These are phyloP conservation scores for Blastomyces parvus DNA, from an alignment of 2,329 filamentous ascomycete species.

Conservation along the genomic window DNA sequence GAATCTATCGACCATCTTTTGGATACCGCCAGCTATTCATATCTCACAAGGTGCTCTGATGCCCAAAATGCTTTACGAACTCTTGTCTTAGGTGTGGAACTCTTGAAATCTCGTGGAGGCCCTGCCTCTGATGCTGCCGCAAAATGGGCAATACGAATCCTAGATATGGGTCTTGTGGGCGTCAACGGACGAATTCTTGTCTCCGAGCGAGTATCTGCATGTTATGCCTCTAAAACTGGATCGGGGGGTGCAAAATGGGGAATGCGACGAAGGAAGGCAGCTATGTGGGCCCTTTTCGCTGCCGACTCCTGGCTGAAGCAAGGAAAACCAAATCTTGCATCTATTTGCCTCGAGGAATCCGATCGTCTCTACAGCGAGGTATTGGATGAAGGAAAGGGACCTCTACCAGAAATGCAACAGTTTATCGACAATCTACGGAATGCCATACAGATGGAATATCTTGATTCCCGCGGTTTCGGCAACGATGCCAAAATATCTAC, in stretches of 20 bases:
- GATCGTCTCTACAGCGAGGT: conserved; percentile 43
- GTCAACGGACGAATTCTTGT: conserved; percentile 69
- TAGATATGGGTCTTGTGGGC: conserved; percentile 69
- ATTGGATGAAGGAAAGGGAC: conserved; percentile 33
- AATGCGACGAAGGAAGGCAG: conserved; percentile 69
- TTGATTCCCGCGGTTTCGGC: conserved; percentile 35
- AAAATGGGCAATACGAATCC: conserved; percentile 68
- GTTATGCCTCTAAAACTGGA: conserved; percentile 66
- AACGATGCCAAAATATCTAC: conserved; percentile 23
- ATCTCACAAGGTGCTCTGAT: conserved; percentile 71
- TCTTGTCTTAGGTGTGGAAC: conserved; percentile 65
- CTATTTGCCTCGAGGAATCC: conserved; percentile 65
- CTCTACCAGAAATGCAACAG: conserved; percentile 45
- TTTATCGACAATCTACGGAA: conserved; percentile 37
- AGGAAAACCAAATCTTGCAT: conserved; percentile 67
- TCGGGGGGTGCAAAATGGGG: conserved; percentile 60
- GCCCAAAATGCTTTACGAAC: conserved; percentile 73
- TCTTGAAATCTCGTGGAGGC: conserved; percentile 70
- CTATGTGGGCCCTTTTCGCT: conserved; percentile 76
- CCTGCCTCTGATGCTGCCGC: conserved; percentile 77
- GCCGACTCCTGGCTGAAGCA: conserved; percentile 75
- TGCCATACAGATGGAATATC: conserved; percentile 35
- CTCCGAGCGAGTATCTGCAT: conserved; percentile 75
- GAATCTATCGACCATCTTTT: conserved; percentile 81
- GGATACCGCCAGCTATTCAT: conserved; percentile 85